Base-by-base conservation (phyloP, 352 stramenopile genomes). In the Phytophthora kernoviae region DNA sequence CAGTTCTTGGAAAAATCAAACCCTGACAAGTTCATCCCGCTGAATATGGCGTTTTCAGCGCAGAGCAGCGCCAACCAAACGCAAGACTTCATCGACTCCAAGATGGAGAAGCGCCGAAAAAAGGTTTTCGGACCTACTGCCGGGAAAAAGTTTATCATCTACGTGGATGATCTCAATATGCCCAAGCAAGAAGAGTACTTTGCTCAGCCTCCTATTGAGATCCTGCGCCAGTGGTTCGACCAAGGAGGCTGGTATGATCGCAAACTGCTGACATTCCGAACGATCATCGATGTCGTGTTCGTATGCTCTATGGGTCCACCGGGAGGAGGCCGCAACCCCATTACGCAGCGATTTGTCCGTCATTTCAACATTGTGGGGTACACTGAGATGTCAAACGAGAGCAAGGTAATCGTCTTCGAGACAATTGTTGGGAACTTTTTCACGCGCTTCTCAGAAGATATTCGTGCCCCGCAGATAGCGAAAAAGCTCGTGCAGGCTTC, bases 91-190 rank as follows among this genome's bases (percentile, higher is more conserved):
- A 90, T 98, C n/a, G 93, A 98, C 46, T 86, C 78, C 9, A 98
- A 98, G 70, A 92, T 96, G 70, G 93, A 98, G 51, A 98, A 98
- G 64, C 82, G 94, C 2, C 75, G 93, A 3, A 98, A 98, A 53
- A 93, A 96, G 4, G 91, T 98, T 2, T 98, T 93, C 45, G 94
- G 94, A 7, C 94, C 94, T 0, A 80, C 90, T 0, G 87, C 89
- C 2, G 94, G 95, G 6, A 98, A 98, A 70, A 85, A 85, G 39
- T 96, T 93, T 34, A 89, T 98, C 49, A 82, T 98, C 26, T 96
- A 98, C 59, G 83, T 98, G 12, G 95, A 98, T 66, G 95, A 98
- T 57, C 64, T 98, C 7, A 98, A 98, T 67, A 98, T 98, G 95
- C 94, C 94, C 0, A 96, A 97, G 59, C 85, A 91, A 32, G 94